Base-by-base conservation (phyloP, 2,329 filamentous ascomycete genomes). In the Colletotrichum abscissum region DNA sequence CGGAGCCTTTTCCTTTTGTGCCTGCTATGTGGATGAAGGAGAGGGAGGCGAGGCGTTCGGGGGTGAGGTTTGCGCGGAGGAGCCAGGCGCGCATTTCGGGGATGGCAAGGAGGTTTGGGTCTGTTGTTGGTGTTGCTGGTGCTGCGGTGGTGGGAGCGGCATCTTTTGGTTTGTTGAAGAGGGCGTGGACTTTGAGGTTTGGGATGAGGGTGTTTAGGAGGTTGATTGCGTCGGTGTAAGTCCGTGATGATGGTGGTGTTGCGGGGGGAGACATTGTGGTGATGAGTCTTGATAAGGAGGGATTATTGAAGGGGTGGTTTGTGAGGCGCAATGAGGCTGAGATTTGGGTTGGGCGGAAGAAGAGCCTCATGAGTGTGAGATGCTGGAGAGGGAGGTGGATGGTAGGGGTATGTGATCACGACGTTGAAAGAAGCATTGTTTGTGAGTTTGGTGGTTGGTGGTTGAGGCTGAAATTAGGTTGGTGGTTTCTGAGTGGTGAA, bases 31-130 rank as follows among this genome's bases (percentile, higher is more conserved):
- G 92, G 52, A 95, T 80, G 30, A 57, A 64, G 26, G 67, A 52
- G 56, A 59, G 14, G 22, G 30, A 22, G n/a, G 26, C 70, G 80
- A 74, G 78, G 87, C 85, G 83, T 93, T 86, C 81, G 0, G 70
- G 70, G 19, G 70, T 59, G 1, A 98, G 95, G 76, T 95, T 95
- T 78, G 97, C 91, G 76, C 92, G 92, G 69, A 87, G 85, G 79
- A 94, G 90, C 88, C 94, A 97, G 73, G 91, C 89, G 76, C 91
- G 88, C 91, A 97, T 97, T 82, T 98, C 94, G 3, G 90, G 89
- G 60, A 97, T 91, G 9, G 93, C 67, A 67, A 73, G 70, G 67
- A 56, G 65, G 89, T 69, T 75, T 6, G 70, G 66, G 59, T 67
- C 68, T 24, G 46, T 7, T n/a, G 62, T 7, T 19, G 58, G 8